Evolutionary conservation across 2,329 filamentous ascomycete species (phyloP), one percentile per base, ranked within the genome.

Genomic region (Ophiostoma piceae): DNA sequence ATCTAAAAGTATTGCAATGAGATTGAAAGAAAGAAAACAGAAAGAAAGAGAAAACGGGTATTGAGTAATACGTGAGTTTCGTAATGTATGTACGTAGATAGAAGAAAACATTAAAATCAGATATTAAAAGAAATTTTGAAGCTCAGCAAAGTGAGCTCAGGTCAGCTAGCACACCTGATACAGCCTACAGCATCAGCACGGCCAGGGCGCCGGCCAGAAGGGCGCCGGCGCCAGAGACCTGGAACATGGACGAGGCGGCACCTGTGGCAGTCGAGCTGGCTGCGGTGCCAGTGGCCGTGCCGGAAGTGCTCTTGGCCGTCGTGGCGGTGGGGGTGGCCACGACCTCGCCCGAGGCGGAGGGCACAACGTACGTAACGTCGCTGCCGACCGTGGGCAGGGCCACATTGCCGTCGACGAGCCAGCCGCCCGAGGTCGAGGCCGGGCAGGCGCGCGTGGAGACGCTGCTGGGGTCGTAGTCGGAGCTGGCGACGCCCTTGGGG

Each of bases 401-500:
- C 2, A 89, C 87, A 73, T 88, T 87, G 19, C 90, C 89, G 74
- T 92, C 81, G 3, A 96, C 87, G 26, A 87, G 82, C 92, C 92
- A 97, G 41, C 87, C 86, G 35, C 84, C 86, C 1, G 83, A 76
- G 0, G 91, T 94, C 37, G 87, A 89, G 1, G 84, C 80, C 8
- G 92, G 92, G 78, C 92, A 96, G 2, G 84, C 80, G 2, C 90
- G 87, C 1, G 90, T 85, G 0, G 86, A 87, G 16, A 88, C 82
- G 11, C 83, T 81, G 1, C 80, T 83, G 6, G 88, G 83, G 29
- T 85, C 84, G 80, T 96, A 96, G 37, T 85, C 84, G 1, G 86
- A 84, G 68, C 84, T 84, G 60, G 84, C 83, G 60, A 94, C 84
- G 43, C 92, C 90, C 0, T 87, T 87, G 0, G 92, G 92, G 8